A percentile compares a stretch with the other conserved stretches of the same genome.
Evolutionary conservation across 2,329 filamentous ascomycete genomes (phyloP).

Genomic region (Cercospora canescens): DNA sequence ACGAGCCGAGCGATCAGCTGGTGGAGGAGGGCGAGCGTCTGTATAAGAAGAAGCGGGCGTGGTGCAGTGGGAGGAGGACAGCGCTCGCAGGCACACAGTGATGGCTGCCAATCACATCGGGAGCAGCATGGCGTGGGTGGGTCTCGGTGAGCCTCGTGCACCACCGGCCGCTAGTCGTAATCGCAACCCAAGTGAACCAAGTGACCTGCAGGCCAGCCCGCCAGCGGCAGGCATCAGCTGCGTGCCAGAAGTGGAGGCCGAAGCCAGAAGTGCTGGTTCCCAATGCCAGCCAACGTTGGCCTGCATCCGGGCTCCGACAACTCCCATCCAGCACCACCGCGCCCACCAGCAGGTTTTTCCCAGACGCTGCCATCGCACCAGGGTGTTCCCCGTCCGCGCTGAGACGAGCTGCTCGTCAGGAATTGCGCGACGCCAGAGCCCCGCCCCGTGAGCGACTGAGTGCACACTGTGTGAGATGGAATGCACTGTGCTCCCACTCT

Average conservation of each 20-base stretch:
- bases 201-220: neutral
- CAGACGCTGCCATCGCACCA: neutral
- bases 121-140: neutral
- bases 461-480: too few species aligned
- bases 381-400: neutral
- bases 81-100: conserved; percentile 2
- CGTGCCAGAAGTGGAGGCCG: too few species aligned
- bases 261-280: too few species aligned
- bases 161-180: conserved; percentile 5
- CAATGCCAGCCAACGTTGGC: too few species aligned
- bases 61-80: neutral
- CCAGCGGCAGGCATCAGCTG: conserved; percentile 2
- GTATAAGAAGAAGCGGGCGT: conserved; percentile 5
- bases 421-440: neutral
- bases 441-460: too few species aligned
- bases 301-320: neutral
- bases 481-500: neutral
- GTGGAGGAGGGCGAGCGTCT: neutral
- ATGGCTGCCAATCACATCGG: conserved; percentile 5
- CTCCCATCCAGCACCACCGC: neutral
- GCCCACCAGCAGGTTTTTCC: neutral
- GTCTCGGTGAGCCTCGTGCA: conserved; percentile 15
- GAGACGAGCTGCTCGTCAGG: conserved; percentile 6
- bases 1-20: neutral
- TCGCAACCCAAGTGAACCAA: neutral